A percentile compares a stretch with the other conserved stretches of the same genome.
Evolutionary conservation across 208 protist genomes (phyloP).

Genomic region (Leishmania guyanensis): DNA sequence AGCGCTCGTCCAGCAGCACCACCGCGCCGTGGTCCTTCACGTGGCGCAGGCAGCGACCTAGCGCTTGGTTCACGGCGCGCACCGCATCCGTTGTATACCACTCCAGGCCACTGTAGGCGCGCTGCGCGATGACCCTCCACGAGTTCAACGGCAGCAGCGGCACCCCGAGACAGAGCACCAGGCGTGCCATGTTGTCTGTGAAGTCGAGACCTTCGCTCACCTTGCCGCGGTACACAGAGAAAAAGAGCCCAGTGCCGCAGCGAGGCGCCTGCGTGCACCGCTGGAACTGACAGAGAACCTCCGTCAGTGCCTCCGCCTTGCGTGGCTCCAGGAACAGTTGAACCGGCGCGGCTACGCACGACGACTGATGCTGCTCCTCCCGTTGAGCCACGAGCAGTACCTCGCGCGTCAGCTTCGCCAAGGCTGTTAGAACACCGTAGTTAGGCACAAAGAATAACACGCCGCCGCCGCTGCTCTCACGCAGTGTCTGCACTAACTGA

Average conservation of each 20-base stretch:
- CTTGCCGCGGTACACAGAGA: slow-evolving; percentile 95
- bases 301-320: slow-evolving; percentile 30
- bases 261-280: slow-evolving; percentile 18
- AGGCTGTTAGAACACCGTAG: slow-evolving; percentile 45
- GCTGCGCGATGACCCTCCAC: slow-evolving; percentile 63
- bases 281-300: slow-evolving; percentile 31
- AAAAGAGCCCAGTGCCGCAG: slow-evolving; percentile 34
- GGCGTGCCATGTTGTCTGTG: slow-evolving; percentile 91
- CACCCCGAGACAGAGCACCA: slow-evolving; percentile 94
- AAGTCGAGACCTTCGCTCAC: slow-evolving; percentile 97
- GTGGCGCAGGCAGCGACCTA: slow-evolving; percentile 96
- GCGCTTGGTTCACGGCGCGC: slow-evolving; percentile 96
- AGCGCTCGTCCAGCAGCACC: slow-evolving; percentile 93
- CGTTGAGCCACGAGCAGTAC: slow-evolving; percentile 11
- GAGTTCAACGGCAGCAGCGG: slow-evolving; percentile 71
- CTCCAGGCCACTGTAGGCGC: slow-evolving; percentile 61
- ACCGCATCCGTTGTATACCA: slow-evolving; percentile 93
- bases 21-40: slow-evolving; percentile 94
- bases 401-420: slow-evolving; percentile 29
- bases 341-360: neutral
- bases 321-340: slow-evolving; percentile 38
- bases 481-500: slow-evolving; percentile 42
- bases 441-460: slow-evolving; percentile 95
- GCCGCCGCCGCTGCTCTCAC: slow-evolving; percentile 53
- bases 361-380: neutral